Evolutionary conservation across 208 protist species (phyloP).

Genomic region (Crithidia expoeki): DNA sequence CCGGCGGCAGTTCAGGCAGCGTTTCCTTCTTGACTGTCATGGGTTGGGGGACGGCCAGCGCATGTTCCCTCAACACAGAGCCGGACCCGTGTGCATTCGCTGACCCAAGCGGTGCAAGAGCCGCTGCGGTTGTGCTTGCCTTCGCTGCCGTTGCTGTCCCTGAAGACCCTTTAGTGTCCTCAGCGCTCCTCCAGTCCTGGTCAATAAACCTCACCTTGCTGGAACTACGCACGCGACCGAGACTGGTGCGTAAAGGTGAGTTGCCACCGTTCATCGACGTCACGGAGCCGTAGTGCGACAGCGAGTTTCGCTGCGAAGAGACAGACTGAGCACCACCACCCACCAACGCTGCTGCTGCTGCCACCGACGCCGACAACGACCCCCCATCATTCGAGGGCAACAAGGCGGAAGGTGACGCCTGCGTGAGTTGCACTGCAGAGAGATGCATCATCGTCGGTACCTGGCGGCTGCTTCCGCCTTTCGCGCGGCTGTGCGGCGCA

Average conservation of each 20-base stretch:
- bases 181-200: background rate
- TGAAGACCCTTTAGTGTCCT: background rate
- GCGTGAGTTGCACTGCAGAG: constrained; percentile 1
- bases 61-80: background rate
- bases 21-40: background rate
- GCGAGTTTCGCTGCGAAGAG: constrained; percentile 2
- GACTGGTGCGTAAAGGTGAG: constrained; percentile 15
- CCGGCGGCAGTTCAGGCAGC: constrained; percentile 10
- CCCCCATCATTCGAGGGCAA: background rate
- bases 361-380: background rate
- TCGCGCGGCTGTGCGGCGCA: background rate
- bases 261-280: constrained; percentile 20
- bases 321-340: background rate
- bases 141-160: background rate
- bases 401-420: background rate
- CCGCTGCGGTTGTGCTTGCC: background rate
- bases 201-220: constrained; percentile 27
- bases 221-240: constrained; percentile 13
- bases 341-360: constrained; percentile 9
- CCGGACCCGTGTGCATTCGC: background rate
- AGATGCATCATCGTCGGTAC: background rate
- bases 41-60: background rate
- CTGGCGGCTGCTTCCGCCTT: background rate
- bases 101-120: background rate
- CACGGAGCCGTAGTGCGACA: constrained; percentile 17